Conservation (phyloP, 2,329 filamentous ascomycete genomes). For the Ampelomyces quisqualis region DNA sequence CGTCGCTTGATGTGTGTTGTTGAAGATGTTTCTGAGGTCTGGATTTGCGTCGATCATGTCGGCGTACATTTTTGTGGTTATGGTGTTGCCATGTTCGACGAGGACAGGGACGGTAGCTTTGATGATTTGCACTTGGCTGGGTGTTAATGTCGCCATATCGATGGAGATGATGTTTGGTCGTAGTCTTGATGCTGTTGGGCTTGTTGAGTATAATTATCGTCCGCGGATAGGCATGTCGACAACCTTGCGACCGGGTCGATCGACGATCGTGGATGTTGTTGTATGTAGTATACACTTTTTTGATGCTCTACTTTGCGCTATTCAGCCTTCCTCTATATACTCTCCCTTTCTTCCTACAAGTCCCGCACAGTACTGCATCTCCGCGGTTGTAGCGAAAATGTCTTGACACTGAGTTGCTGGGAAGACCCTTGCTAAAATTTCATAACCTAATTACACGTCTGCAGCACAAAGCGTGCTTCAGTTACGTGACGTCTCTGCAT, state of each 20-base stretch:
- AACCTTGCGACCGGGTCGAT: no score
- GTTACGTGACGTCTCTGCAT: neutral
- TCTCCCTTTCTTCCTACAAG: slow-evolving; percentile 2
- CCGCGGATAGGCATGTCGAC: no score
- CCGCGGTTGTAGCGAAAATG: slow-evolving; percentile 2
- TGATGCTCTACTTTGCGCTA: no score
- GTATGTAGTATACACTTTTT: neutral
- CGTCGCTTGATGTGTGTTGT: slow-evolving; percentile 66
- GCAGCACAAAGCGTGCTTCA: neutral
- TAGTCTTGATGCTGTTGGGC: neutral
- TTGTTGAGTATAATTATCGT: no score
- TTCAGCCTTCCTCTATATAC: slow-evolving; percentile 3
- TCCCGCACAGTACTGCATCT: slow-evolving; percentile 8
- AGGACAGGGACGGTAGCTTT: slow-evolving; percentile 70
- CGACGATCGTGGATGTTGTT: neutral
- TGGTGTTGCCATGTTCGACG: slow-evolving; percentile 64
- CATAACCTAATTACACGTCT: slow-evolving; percentile 7
- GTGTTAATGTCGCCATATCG: slow-evolving; percentile 53
- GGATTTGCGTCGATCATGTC: slow-evolving; percentile 67
- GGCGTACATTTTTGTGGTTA: slow-evolving; percentile 71
- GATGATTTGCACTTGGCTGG: slow-evolving; percentile 64
- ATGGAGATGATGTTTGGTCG: neutral
- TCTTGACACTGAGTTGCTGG: neutral
- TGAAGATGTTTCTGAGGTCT: slow-evolving; percentile 69
- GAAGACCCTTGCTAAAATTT: neutral